Evolutionary conservation across 73 alveolate species (phyloP).

Genomic region (Paramecium sonneborni): DNA sequence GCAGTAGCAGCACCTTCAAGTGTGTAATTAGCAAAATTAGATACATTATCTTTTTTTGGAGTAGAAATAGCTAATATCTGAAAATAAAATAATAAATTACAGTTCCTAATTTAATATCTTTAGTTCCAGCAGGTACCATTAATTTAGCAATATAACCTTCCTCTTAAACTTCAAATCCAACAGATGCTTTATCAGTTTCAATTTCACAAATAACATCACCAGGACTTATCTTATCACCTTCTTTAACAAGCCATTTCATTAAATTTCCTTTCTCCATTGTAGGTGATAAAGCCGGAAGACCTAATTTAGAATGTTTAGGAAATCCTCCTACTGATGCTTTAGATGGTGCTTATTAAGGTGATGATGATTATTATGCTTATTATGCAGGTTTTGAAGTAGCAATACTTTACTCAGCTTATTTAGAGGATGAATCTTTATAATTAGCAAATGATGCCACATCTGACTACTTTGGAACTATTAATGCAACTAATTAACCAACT

Average conservation of each 20-base stretch:
- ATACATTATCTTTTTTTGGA: conserved; percentile 77
- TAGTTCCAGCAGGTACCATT: conserved; percentile 68
- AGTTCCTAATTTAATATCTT: conserved; percentile 76
- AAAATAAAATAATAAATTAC: background rate
- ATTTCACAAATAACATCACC: conserved; percentile 87
- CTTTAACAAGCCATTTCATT: conserved; percentile 82
- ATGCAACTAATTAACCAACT: conserved; percentile 84
- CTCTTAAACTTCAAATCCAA: conserved; percentile 88
- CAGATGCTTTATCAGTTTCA: conserved; percentile 92
- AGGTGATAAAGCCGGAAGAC: conserved; percentile 90
- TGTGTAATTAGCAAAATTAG: conserved; percentile 76
- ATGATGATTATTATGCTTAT: conserved; percentile 49
- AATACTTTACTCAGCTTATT: background rate
- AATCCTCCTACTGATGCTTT: conserved; percentile 55
- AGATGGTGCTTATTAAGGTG: conserved; percentile 67
- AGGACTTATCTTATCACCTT: conserved; percentile 79
- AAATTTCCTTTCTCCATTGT: conserved; percentile 91
- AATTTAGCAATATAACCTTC: conserved; percentile 88
- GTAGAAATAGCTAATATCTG: conserved; percentile 82
- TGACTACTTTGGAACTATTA: conserved; percentile 76
- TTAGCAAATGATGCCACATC: conserved; percentile 83
- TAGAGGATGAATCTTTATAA: conserved; percentile 21
- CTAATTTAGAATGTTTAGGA: conserved; percentile 68
- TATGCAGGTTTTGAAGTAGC: conserved; percentile 52
- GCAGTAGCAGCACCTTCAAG: conserved; percentile 61